Evolutionary conservation across 495 filamentous ascomycete species (phyloP).

Genomic region (Trichodelitschia bisporula): DNA sequence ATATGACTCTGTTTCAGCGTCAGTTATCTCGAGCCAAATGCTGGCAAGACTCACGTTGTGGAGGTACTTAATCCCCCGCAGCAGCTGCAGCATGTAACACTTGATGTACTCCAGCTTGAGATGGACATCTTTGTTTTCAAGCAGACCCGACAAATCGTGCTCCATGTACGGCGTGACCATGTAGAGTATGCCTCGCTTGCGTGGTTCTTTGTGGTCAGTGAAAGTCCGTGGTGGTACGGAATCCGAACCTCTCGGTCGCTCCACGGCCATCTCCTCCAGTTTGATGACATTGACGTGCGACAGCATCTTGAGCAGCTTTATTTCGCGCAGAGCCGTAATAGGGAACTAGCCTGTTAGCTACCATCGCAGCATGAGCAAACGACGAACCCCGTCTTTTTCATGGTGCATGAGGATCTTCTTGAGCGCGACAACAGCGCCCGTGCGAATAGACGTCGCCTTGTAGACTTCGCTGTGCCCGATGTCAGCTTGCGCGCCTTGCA

Average conservation of each 20-base stretch:
- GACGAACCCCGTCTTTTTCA: slow-evolving; percentile 38
- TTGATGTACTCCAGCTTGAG: slow-evolving; percentile 85
- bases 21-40: background rate
- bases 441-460: slow-evolving; percentile 55
- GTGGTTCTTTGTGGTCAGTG: slow-evolving; percentile 25
- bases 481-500: background rate
- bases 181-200: slow-evolving; percentile 73
- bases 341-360: slow-evolving; percentile 24
- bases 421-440: slow-evolving; percentile 50
- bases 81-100: slow-evolving; percentile 86
- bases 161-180: slow-evolving; percentile 99
- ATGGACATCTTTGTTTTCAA: slow-evolving; percentile 76
- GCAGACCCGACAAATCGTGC: slow-evolving; percentile 82
- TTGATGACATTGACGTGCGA: slow-evolving; percentile 71
- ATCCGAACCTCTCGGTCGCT: slow-evolving; percentile 39
- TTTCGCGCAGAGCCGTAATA: slow-evolving; percentile 61
- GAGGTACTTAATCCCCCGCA: slow-evolving; percentile 72
- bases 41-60: slow-evolving; percentile 45
- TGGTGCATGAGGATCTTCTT: slow-evolving; percentile 91
- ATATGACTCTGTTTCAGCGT: slow-evolving; percentile 35
- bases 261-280: slow-evolving; percentile 89
- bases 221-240: slow-evolving; percentile 12
- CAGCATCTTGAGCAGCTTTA: slow-evolving; percentile 88
- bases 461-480: slow-evolving; percentile 58
- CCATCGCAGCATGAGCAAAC: slow-evolving; percentile 16